Evolutionary conservation across 805 yeast species (phyloP).

Genomic region (Lachancea sp.): DNA sequence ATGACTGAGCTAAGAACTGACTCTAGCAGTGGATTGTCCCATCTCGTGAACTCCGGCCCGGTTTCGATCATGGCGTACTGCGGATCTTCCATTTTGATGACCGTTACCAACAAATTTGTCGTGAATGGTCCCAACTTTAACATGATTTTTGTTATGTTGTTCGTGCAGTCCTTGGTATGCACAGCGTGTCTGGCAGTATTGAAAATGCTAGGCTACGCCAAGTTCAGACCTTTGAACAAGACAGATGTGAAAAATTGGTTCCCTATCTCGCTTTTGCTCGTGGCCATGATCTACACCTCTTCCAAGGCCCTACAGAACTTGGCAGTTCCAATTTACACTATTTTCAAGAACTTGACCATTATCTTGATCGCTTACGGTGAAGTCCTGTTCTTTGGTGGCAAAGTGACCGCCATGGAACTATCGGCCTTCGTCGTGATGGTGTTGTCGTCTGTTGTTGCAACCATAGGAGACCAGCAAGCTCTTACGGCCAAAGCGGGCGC

Average conservation of each 20-base stretch:
- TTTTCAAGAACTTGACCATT: constrained; percentile 95
- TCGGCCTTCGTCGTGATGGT: constrained; percentile 90
- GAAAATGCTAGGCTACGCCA: constrained; percentile 68
- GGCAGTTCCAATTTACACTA: constrained; percentile 93
- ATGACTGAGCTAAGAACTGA: constrained; percentile 31
- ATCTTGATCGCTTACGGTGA: constrained; percentile 97
- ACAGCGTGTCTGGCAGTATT: constrained; percentile 63
- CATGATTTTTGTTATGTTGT: constrained; percentile 83
- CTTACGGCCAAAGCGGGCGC: constrained; percentile 28
- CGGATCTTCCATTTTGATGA: constrained; percentile 91
- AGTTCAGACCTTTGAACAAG: constrained; percentile 76
- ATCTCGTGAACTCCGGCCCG: constrained; percentile 42
- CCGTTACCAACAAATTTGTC: constrained; percentile 93
- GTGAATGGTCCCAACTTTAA: constrained; percentile 63
- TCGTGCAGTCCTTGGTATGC: constrained; percentile 85
- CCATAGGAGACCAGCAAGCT: constrained; percentile 65
- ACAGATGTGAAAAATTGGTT: constrained; percentile 94
- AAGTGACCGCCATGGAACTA: constrained; percentile 82
- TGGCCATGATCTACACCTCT: constrained; percentile 91
- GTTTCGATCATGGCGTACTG: constrained; percentile 81
- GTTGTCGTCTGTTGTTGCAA: constrained; percentile 91
- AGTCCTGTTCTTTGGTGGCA: constrained; percentile 93
- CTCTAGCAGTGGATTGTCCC: constrained; percentile 19
- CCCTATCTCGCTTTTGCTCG: constrained; percentile 86
- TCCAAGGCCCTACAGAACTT: constrained; percentile 90